These are phyloP conservation scores for Pleurotus cornucopiae DNA, from an alignment of 768 basidiomycete species.

Conservation along the genomic window DNA sequence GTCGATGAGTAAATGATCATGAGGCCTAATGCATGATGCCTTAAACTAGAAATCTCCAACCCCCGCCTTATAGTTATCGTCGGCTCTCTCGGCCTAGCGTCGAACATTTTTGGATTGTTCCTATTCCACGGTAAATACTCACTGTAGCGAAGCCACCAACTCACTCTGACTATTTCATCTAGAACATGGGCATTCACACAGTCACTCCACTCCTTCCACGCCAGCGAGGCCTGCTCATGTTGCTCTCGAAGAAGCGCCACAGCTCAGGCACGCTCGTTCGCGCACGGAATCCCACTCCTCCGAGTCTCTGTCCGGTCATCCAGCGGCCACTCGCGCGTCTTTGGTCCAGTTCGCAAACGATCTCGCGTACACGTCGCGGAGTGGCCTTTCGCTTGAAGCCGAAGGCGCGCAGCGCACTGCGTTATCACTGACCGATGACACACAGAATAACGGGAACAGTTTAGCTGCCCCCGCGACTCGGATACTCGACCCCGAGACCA, in stretches of 20 bases:
- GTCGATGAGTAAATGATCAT: slow-evolving; percentile 4
- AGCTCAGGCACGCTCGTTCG: slow-evolving; percentile 25
- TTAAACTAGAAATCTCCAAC: slow-evolving; percentile 75
- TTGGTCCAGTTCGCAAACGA: slow-evolving; percentile 86
- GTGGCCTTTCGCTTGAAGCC: not conserved
- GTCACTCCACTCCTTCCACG: slow-evolving; percentile 38
- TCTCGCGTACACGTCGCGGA: slow-evolving; percentile 46
- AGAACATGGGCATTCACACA: slow-evolving; percentile 71
- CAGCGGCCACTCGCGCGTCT: slow-evolving; percentile 70
- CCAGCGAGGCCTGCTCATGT: slow-evolving; percentile 30
- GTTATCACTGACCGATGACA: not conserved
- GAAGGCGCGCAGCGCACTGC: not conserved
- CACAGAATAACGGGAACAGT: too few species aligned
- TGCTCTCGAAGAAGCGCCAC: slow-evolving; percentile 26
- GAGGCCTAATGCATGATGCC: not conserved
- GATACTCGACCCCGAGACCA: slow-evolving; percentile 13
- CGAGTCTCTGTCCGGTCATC: slow-evolving; percentile 62
- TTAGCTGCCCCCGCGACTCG: not conserved
- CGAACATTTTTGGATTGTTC: slow-evolving; percentile 90
- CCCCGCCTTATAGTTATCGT: slow-evolving; percentile 88
- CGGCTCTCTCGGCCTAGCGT: slow-evolving; percentile 82
- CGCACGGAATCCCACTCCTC: slow-evolving; percentile 43
- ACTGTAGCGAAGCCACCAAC: not conserved
- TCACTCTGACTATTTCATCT: slow-evolving; percentile 7
- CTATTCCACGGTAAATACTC: slow-evolving; percentile 82